A percentile compares a stretch with the other conserved stretches of the same genome.
phyloP scores from a whole-genome alignment of 306 rosid species.

The Elaeagnus macrophylla region DNA sequence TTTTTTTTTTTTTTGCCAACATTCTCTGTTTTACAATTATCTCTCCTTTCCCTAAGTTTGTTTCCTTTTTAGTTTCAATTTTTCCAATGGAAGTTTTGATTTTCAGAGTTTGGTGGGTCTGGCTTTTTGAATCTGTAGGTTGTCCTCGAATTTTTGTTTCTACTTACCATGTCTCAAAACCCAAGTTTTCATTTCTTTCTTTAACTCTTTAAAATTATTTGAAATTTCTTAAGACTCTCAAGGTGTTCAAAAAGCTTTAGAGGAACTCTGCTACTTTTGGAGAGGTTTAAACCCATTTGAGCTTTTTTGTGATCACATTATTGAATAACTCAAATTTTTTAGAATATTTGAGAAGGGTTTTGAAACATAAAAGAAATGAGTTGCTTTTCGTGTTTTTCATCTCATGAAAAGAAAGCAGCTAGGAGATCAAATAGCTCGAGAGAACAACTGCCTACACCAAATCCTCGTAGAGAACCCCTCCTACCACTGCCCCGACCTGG shows the following conservation, averaged over 20 bases:
- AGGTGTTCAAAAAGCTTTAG: too few relatives aligned
- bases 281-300: not conserved
- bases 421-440: slow-evolving; percentile 26
- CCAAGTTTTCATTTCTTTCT: too few relatives aligned
- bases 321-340: not conserved
- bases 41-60: not conserved
- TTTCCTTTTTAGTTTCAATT: not conserved
- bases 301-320: not conserved
- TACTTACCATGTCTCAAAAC: not conserved
- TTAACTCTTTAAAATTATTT: too few relatives aligned
- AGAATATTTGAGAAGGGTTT: not conserved
- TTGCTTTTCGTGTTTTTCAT: slow-evolving; percentile 74
- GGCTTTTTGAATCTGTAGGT: not conserved
- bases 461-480: slow-evolving; percentile 23
- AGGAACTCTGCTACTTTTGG: too few relatives aligned
- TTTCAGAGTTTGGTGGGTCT: not conserved
- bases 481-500: slow-evolving; percentile 29
- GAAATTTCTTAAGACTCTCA: too few relatives aligned
- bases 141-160: not conserved
- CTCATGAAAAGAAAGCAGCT: slow-evolving; percentile 38
- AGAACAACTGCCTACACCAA: slow-evolving; percentile 12
- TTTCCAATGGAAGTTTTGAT: too few relatives aligned
- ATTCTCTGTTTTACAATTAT: not conserved
- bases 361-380: slow-evolving; percentile 36
- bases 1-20: slow-evolving; percentile 1